Base-by-base conservation (phyloP, 805 yeast species). In the Metschnikowia drakensbergensis region DNA sequence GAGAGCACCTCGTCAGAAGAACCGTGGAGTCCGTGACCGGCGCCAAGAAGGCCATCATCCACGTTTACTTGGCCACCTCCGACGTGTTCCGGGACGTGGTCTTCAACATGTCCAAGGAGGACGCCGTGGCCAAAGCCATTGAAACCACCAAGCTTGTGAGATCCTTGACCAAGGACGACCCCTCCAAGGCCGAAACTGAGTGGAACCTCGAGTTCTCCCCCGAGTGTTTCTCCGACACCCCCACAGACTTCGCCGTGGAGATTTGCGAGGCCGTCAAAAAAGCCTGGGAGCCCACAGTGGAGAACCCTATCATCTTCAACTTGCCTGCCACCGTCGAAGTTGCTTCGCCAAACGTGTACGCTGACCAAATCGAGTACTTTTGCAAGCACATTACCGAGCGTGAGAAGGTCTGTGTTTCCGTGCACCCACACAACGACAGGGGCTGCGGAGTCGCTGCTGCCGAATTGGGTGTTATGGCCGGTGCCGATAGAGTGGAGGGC, bases 371-470 rank as follows among this genome's bases (percentile, higher is more conserved):
- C 55, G 92, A 85, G 66, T 85, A 83, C 60, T 85, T 85, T 66
- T 76, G 82, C 54, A 80, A 75, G 45, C 76, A 84, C 60, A 84
- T 85, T 47, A 63, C 81, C 45, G 88, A 85, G 61, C 78, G 91
- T 65, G 89, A 84, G 61, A 84, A 82, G 58, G 80, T 84, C 37
- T 71, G 82, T 52, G 79, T 85, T 50, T 84, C 90, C 23, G 76
- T 84, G 11, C 92, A 85, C 61, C 79, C 86, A 53, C 92, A 85
- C 67, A 85, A 85, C 60, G 92, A 85, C 64, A 77, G 92, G 67
- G 92, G 92, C 22, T 84, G 88, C 64, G 90, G 88, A 62, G 90
- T 85, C 47, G 92, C 92, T 39, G 92, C 92, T 26, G 75, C 88
- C 40, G 92, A 85, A 65, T 72, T 85, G 52, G 91, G 89, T 58